Evolutionary conservation across 305 asterid species (phyloP), one percentile per base, ranked within the genome.

Genomic region (Plantago coronopus): DNA sequence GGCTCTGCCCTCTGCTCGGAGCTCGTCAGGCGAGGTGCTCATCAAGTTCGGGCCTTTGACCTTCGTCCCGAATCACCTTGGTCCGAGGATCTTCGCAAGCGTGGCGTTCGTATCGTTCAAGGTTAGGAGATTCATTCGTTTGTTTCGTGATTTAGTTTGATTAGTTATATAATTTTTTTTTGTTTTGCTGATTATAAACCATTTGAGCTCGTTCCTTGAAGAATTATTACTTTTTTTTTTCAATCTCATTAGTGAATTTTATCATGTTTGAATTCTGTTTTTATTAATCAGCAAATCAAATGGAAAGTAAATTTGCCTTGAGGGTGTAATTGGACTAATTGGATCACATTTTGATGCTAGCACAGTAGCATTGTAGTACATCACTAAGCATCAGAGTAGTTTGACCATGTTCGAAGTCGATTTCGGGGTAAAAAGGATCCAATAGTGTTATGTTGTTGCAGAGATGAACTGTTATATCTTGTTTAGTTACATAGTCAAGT

Each of bases 1-100:
- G 99, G 99, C 22, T 72, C 99, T 17, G 82, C 96, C 48, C 96
- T 93, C 72, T 86, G 99, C 79, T 69, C 80, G 54, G 97, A 93
- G 79, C 85, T 93, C 0, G 65, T 79, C 58, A 77, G 96, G 68
- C 74, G 99, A 57, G 97, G 99, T 6, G 95, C 97, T 40, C 77
- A 65, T 54, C 80, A 67, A 19, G 96, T 93, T 61, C 83, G 79
- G 72, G 95, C 94, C 64, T 85, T 89, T 59, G 99, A 93, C 71
- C 64, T 82, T 54, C 90, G 91, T 1, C 40, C 83, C 70, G 78
- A 78, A 16, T 89, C 97, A 17, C 88, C 96, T 20, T 89, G 88
- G 88, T 87, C 95, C n/a, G 54, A 65, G 57, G 72, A 68, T 48
- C 97, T 93, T 70, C 79, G 25, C 60, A 73, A 63, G 5, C 69